Evolutionary conservation across 305 asterid genomes (phyloP).

Genomic region (Plantago coronopus): DNA sequence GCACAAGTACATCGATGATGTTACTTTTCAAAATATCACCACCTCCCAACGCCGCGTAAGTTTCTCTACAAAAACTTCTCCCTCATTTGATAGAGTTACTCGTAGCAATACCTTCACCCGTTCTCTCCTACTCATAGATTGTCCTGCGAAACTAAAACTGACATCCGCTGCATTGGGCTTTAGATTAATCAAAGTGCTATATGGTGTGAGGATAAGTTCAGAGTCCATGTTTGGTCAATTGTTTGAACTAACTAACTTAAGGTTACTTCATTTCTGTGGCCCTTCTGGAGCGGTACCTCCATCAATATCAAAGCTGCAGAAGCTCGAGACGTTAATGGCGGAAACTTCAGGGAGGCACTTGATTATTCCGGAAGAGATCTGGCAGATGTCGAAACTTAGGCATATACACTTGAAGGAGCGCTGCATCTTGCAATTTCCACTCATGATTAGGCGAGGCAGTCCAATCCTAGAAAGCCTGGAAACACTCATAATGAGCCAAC

Average conservation of each 20-base stretch:
- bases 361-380: not conserved
- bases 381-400: constrained; percentile 9
- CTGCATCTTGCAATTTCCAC: too few species aligned
- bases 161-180: not conserved
- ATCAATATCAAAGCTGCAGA: too few species aligned
- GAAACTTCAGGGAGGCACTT: not conserved
- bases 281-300: too few species aligned
- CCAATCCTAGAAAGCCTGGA: too few species aligned
- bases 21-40: too few species aligned
- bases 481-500: too few species aligned
- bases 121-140: constrained; percentile 8
- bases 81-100: too few species aligned
- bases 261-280: constrained; percentile 18
- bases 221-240: constrained; percentile 11
- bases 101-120: not conserved
- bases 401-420: too few species aligned
- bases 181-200: constrained; percentile 25
- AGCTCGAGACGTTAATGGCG: not conserved
- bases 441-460: too few species aligned
- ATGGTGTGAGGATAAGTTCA: not conserved
- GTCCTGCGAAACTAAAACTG: too few species aligned
- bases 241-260: constrained; percentile 13
- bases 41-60: too few species aligned
- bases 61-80: not conserved
- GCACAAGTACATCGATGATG: too few species aligned